These are phyloP conservation scores for Boletus sp. DNA, from an alignment of 1,284 basidiomycete species.

Conservation along the genomic window DNA sequence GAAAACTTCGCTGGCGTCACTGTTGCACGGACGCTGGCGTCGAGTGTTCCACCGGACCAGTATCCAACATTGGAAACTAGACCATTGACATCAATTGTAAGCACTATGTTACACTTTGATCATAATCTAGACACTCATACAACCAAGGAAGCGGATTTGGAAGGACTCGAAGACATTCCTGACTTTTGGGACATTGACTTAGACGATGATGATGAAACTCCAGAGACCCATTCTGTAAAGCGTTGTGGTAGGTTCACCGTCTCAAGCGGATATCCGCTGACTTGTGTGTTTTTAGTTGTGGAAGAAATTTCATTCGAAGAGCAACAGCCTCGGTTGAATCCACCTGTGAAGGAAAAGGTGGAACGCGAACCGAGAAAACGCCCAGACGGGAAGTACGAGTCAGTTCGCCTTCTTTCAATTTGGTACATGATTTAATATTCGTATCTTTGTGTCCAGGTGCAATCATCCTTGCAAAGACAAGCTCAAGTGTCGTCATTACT, in stretches of 20 bases:
- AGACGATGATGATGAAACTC: constrained; percentile 30
- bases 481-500: constrained; percentile 65
- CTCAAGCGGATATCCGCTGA: not conserved
- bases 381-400: constrained; percentile 55
- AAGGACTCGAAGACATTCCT: constrained; percentile 59
- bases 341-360: constrained; percentile 1
- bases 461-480: constrained; percentile 81
- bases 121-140: constrained; percentile 5
- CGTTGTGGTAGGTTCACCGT: constrained; percentile 4
- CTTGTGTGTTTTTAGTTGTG: not conserved
- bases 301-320: not conserved
- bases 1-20: constrained; percentile 65
- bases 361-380: constrained; percentile 29
- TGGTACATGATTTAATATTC: not conserved
- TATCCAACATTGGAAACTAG: constrained; percentile 69
- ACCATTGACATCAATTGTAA: constrained; percentile 56
- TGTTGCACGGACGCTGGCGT: constrained; percentile 51
- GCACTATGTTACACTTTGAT: constrained; percentile 11
- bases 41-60: constrained; percentile 46
- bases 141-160: constrained; percentile 56
- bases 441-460: constrained; percentile 45
- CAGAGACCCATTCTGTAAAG: constrained; percentile 6
- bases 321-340: constrained; percentile 2
- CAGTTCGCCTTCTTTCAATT: constrained; percentile 15
- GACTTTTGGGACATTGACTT: constrained; percentile 60